Evolutionary conservation across 176 grass and related monocot species (phyloP), one percentile per base, ranked within the genome.

Genomic region (Hsuehochloa calcarea): DNA sequence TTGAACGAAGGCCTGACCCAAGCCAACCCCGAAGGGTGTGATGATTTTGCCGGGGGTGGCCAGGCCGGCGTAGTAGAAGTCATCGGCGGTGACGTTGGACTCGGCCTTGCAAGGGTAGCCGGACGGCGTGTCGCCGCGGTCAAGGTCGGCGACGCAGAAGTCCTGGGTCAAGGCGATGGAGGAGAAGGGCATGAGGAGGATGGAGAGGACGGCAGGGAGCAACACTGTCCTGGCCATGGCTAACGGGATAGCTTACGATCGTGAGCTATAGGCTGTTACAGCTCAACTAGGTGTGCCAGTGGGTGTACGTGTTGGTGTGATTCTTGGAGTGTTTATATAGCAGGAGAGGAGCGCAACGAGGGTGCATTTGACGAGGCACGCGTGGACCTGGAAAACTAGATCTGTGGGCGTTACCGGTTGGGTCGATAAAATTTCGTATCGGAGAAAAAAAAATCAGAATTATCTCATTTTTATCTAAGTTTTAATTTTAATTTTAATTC

Each of bases 81-180:
- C 93, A 1, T 44, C 19, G 34, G 77, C 60, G 75, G 29, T 77
- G 73, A 92, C 87, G 26, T 7, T 5, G 10, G 7, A 0, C 19
- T 13, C 14, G 8, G 25, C 39, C 82, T 87, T 95, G 85, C 90
- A 95, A 6, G 50, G 25, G 55, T 86, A 92, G 16, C 93, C 93
- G 0, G 68, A 19, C 4, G 88, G 93, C 9, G 87, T 92, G 52
- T 86, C 82, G n/a, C 9, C 8, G 72, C 8, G 25, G 4, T 0
- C 0, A 10, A 78, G 78, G 82, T 90, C 3, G 11, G 73, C 93
- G 51, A 90, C 90, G 78, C 93, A 95, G 79, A 90, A 92, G 74
- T 95, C 90, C 58, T 92, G 68, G 20, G 65, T 38, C 45, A 90
- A 64, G 50, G 90, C 80, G 6, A 54, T 64, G 63, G 87, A 40